Base-by-base conservation (phyloP, 2,329 filamentous ascomycete genomes). In the Claviceps lovelessii region DNA sequence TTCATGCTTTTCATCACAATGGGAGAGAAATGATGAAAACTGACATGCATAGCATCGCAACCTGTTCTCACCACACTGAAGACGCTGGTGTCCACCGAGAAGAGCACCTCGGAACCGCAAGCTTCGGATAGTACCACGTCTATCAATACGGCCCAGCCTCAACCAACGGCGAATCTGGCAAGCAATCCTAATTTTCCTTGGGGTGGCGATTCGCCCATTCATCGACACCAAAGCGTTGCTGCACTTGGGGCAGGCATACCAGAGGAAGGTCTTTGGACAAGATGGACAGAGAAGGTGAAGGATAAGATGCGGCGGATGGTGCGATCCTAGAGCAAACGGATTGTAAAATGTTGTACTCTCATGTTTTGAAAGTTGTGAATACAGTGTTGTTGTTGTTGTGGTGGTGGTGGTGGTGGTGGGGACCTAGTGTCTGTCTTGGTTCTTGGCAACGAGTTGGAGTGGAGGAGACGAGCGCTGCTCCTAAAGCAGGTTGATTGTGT, bases 141-240 rank as follows among this genome's bases (percentile, higher is more conserved):
- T 41, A 63, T 61, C 2, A 15, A 42, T n/a, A 37, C n/a, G 31
- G 11, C 15, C 19, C 13, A 11, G 7, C 8, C 37, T 3, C 28
- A 52, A 58, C 28, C 57, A 15, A 56, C 59, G 23, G 57, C 59
- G 39, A 48, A 56, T 9, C 55, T 68, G 37, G 64, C 67, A 6
- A 58, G 61, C 2, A 65, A 67, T 35, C 61, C 65, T 17, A 66
- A 68, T 55, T 70, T 62, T 31, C 68, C 69, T 1, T 71, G 69
- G 69, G 69, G 67, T 11, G 66, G 64, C 35, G 61, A 65, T 57
- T 68, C 64, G 42, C 68, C 68, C 1, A 55, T 67, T 39, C 68
- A 71, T 56, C 67, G 68, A 5, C 67, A 70, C 51, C 63, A 65
- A 35, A 65, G 66, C 53, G 59, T 63, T 50, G 61, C 61, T 8